Evolutionary conservation across 768 basidiomycete species (phyloP).

Genomic region (Rhodotorula sphaerocarpa): DNA sequence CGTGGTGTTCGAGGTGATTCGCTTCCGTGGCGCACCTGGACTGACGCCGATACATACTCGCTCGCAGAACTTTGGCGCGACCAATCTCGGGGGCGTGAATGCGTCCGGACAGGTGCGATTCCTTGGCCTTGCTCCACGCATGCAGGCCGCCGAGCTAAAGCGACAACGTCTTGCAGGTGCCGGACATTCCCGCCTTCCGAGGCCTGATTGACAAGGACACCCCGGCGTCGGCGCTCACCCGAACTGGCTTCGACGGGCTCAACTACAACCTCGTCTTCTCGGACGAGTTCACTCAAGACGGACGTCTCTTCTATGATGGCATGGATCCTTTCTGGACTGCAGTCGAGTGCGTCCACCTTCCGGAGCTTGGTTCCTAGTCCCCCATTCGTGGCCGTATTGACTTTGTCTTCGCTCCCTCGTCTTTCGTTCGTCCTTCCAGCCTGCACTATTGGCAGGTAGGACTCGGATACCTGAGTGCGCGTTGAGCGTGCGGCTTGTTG

Average conservation of each 20-base stretch:
- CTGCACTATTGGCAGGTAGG: slow-evolving; percentile 43
- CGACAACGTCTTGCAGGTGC: slow-evolving; percentile 53
- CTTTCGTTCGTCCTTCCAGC: too few species aligned
- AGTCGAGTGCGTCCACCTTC: background rate
- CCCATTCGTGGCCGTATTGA: background rate
- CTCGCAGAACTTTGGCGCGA: slow-evolving; percentile 42
- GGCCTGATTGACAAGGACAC: slow-evolving; percentile 71
- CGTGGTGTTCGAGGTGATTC: slow-evolving; percentile 42
- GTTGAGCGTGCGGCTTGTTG: slow-evolving; percentile 31
- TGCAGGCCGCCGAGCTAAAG: slow-evolving; percentile 64
- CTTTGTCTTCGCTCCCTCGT: slow-evolving; percentile 4
- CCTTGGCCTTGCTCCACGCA: too few species aligned
- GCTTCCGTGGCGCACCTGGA: too few species aligned
- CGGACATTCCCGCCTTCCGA: slow-evolving; percentile 39
- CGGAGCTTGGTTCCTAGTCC: background rate
- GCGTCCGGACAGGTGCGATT: too few species aligned
- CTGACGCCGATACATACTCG: too few species aligned
- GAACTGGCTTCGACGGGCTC: slow-evolving; percentile 68
- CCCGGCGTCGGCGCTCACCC: slow-evolving; percentile 52
- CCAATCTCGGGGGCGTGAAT: slow-evolving; percentile 42
- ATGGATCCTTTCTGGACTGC: slow-evolving; percentile 7
- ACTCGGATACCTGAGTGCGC: slow-evolving; percentile 48
- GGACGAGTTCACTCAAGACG: slow-evolving; percentile 70
- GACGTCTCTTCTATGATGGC: slow-evolving; percentile 58
- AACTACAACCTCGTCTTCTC: slow-evolving; percentile 75